Evolutionary conservation across 768 basidiomycete species (phyloP), one percentile per base, ranked within the genome.

Genomic region (Naganishia onofrii): DNA sequence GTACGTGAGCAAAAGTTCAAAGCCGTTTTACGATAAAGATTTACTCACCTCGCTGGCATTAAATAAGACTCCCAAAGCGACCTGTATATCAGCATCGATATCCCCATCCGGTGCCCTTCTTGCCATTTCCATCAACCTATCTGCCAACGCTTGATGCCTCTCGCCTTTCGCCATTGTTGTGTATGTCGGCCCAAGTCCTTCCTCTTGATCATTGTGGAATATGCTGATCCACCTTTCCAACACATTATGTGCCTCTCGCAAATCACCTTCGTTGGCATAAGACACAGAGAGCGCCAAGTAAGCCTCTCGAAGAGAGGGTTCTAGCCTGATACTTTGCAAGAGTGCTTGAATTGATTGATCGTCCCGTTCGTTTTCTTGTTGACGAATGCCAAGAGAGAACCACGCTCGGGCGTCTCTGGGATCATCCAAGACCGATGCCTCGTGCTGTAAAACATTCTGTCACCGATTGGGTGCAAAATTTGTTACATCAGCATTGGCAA

Each of bases 351-450:
- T 86, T 4, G 96, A 96, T 75, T 92, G 89, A 9, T 86, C 85
- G 82, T 99, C 96, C 19, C 94, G 88, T 80, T 99, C 96, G 78
- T 94, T 96, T 81, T 96, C 94, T 80, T 99, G 96, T 77, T 98
- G 96, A 81, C 91, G 93, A 58, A 99, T 88, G 29, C 96, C 96
- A 60, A 98, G 88, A 73, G 90, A 87, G 77, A 86, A 94, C 96
- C 96, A 99, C 10, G 88, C 89, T 42, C 81, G 73, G 4, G 90
- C 87, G 74, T 90, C 86, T 10, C 79, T 82, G 71, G 89, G 87
- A 75, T 93, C 86, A 48, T 85, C 86, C 77, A 95, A 91, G 17
- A 95, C 93, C 29, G 85, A 85, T 8, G 95, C 95, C 82, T 99
- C 95, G 15, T 92, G 84, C 78, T 93, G 89, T 34, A 97, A 83